Percentiles rank a stretch among this genome's conserved stretches.
Conservation (phyloP, 108 stramenopile species). For the Conticribra weissflogii region DNA sequence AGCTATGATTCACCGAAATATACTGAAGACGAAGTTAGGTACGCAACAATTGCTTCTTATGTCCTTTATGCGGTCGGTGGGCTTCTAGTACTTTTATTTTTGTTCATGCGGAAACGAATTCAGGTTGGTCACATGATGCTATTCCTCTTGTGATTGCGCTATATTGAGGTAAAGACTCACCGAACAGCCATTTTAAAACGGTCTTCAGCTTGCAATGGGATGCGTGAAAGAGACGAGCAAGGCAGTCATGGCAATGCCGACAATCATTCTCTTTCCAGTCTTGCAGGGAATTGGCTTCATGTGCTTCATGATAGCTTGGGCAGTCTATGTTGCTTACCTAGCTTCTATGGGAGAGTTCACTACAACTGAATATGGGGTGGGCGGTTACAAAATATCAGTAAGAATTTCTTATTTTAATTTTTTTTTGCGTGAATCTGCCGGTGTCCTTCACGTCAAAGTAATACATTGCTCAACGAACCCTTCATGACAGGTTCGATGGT, state of each 20-base stretch:
- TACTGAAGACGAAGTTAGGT: conserved; percentile 50
- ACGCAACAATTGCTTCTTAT: conserved; percentile 56
- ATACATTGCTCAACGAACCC: no score
- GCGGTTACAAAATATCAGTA: conserved; percentile 32
- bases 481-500: conserved; percentile 40
- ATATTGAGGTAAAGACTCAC: no score
- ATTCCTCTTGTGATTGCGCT: no score
- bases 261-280: conserved; percentile 79
- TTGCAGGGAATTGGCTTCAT: conserved; percentile 70
- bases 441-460: background rate
- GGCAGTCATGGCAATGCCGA: conserved; percentile 81
- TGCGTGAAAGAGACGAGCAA: conserved; percentile 85
- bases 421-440: background rate
- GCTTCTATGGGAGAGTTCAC: conserved; percentile 81
- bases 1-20: conserved; percentile 44
- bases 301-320: conserved; percentile 66
- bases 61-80: conserved; percentile 61
- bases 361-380: conserved; percentile 21
- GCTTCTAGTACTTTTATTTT: conserved; percentile 64
- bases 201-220: conserved; percentile 64
- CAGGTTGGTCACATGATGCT: conserved; percentile 25
- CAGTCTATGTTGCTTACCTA: conserved; percentile 61
- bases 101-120: conserved; percentile 85
- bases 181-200: background rate
- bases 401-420: background rate